phyloP scores from a whole-genome alignment of 2,329 filamentous ascomycete genomes.

The Myriosclerotinia duriaeana region DNA sequence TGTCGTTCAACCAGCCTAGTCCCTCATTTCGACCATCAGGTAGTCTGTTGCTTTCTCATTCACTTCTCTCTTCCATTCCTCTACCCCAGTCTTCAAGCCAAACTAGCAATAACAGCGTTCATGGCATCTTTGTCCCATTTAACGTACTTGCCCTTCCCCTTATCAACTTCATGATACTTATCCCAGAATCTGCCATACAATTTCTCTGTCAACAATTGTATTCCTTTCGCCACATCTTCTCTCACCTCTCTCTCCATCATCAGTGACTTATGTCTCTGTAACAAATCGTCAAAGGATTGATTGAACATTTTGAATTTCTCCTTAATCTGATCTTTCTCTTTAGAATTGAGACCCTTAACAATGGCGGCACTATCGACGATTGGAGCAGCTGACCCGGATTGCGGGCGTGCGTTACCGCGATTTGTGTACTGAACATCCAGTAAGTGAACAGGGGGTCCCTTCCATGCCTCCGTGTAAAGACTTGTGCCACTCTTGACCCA shows the following conservation, averaged over 20 bases:
- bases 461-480: slow-evolving; percentile 83
- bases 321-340: slow-evolving; percentile 95
- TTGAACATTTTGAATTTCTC: slow-evolving; percentile 95
- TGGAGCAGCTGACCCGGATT: slow-evolving; percentile 62
- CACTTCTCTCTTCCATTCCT: not conserved
- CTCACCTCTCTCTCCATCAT: slow-evolving; percentile 91
- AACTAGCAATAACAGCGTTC: slow-evolving; percentile 55
- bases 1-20: not conserved
- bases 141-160: slow-evolving; percentile 96
- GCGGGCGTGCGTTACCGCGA: slow-evolving; percentile 62
- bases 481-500: slow-evolving; percentile 86
- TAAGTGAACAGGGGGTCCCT: slow-evolving; percentile 79
- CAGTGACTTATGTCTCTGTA: slow-evolving; percentile 76
- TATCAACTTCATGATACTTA: slow-evolving; percentile 94
- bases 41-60: not conserved
- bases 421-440: slow-evolving; percentile 92
- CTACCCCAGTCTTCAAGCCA: not conserved
- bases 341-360: slow-evolving; percentile 78
- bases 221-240: slow-evolving; percentile 74
- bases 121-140: slow-evolving; percentile 91
- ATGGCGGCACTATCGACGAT: slow-evolving; percentile 74
- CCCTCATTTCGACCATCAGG: not conserved
- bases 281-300: slow-evolving; percentile 81
- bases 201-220: slow-evolving; percentile 89
- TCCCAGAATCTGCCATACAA: slow-evolving; percentile 96